Percentiles rank a stretch among this genome's conserved stretches.
Evolutionary conservation across 352 stramenopile species (phyloP).

Genomic region (Phytophthora brassicae): DNA sequence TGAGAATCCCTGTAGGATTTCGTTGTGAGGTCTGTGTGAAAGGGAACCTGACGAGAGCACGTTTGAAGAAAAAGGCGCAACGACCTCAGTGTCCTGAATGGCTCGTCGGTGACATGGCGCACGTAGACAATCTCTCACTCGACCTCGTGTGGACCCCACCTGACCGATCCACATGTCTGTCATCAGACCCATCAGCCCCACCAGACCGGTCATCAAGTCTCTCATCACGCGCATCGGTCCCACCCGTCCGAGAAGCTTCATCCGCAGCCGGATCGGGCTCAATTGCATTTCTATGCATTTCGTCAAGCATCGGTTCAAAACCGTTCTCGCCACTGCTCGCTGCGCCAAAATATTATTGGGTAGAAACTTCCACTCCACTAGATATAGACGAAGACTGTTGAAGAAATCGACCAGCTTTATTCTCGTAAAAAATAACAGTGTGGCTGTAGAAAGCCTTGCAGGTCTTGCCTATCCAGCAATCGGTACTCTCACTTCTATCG

Average conservation of each 20-base stretch:
- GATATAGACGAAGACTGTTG: not conserved
- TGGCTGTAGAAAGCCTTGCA: no score
- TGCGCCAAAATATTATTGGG: not conserved
- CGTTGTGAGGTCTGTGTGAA: constrained; percentile 3
- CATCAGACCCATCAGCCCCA: no score
- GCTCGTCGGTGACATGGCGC: not conserved
- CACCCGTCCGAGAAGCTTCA: no score
- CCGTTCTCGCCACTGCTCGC: not conserved
- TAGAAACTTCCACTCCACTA: not conserved
- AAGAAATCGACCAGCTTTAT: no score
- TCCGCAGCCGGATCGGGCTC: no score
- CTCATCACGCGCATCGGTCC: no score
- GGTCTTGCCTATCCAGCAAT: no score
- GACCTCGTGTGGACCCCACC: no score
- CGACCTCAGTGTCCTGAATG: not conserved
- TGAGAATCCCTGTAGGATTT: not conserved
- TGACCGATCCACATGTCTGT: not conserved
- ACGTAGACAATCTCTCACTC: no score
- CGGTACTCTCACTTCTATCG: no score
- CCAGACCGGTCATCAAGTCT: not conserved
- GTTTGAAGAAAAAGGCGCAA: not conserved
- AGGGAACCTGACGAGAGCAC: not conserved
- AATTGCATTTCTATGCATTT: not conserved
- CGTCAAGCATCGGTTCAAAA: not conserved
- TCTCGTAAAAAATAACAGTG: no score